phyloP scores from a whole-genome alignment of 768 basidiomycete genomes.

The Coprinopsis sp. region DNA sequence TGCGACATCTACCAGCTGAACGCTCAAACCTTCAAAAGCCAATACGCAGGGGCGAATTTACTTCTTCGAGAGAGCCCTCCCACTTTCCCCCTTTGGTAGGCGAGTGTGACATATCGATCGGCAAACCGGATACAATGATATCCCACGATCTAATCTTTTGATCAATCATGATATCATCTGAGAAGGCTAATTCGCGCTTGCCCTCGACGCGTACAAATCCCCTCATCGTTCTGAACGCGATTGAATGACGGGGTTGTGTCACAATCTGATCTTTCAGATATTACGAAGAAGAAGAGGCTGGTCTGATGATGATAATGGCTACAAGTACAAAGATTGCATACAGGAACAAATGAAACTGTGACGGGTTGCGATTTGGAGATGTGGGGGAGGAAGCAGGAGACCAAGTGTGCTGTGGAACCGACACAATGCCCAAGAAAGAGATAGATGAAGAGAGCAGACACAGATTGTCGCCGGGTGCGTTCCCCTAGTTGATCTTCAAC shows the following conservation, averaged over 20 bases:
- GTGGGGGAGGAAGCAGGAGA: neutral
- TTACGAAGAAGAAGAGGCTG: neutral
- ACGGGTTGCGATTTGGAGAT: neutral
- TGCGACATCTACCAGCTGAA: too few species aligned
- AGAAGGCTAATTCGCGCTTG: too few species aligned
- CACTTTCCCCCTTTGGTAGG: neutral
- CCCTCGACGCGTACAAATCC: too few species aligned
- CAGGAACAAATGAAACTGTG: neutral
- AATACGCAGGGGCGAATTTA: too few species aligned
- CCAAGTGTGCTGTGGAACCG: neutral
- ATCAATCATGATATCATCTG: neutral
- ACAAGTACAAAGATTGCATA: slow-evolving; percentile 4
- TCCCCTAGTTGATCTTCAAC: slow-evolving; percentile 51
- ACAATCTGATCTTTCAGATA: neutral
- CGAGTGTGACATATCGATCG: neutral
- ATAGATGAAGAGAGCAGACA: neutral
- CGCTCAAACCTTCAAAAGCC: too few species aligned
- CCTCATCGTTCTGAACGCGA: neutral
- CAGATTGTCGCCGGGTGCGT: neutral
- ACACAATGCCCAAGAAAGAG: neutral
- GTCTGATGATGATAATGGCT: slow-evolving; percentile 2
- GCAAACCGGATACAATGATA: neutral
- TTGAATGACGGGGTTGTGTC: neutral
- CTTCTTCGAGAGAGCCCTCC: too few species aligned
- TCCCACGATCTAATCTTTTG: neutral